Evolutionary conservation across 2,329 filamentous ascomycete species (phyloP).

Genomic region (Dryadomyces sulphureus): DNA sequence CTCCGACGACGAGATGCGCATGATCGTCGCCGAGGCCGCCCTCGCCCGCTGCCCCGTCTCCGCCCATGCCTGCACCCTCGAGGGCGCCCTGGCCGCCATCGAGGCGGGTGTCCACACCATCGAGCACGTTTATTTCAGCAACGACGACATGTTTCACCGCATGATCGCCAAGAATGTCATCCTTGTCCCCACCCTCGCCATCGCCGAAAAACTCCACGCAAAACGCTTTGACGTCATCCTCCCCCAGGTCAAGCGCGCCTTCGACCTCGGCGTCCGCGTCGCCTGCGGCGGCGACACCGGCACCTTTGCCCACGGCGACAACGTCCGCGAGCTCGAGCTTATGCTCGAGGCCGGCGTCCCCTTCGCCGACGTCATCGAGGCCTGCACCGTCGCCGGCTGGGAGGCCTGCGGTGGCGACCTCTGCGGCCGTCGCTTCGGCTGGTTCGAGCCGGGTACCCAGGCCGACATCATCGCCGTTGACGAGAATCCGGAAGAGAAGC

Average conservation of each 20-base stretch:
- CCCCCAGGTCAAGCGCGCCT: constrained; percentile 24
- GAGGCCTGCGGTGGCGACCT: constrained; percentile 37
- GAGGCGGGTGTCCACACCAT: constrained; percentile 29
- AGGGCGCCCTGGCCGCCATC: constrained; percentile 29
- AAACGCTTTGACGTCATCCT: constrained; percentile 11
- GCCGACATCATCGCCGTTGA: constrained; percentile 37
- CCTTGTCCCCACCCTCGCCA: constrained; percentile 37
- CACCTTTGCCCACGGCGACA: constrained; percentile 36
- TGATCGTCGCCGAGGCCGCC: constrained; percentile 31
- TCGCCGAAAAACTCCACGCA: constrained; percentile 21
- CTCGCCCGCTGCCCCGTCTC: constrained; percentile 25
- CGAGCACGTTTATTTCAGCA: constrained; percentile 28
- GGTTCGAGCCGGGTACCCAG: constrained; percentile 27
- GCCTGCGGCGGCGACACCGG: constrained; percentile 40
- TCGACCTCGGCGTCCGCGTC: constrained; percentile 30
- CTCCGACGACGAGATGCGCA: constrained; percentile 32
- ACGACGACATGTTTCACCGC: constrained; percentile 24
- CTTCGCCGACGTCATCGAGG: constrained; percentile 31
- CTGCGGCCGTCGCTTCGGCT: constrained; percentile 36
- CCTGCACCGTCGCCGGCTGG: constrained; percentile 37
- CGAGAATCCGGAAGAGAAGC: constrained; percentile 25
- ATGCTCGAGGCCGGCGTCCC: constrained; percentile 35
- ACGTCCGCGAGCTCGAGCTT: constrained; percentile 37
- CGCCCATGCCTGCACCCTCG: constrained; percentile 25
- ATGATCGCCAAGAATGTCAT: constrained; percentile 30